Base-by-base conservation (phyloP, 257 asterid genomes). In the Jaltomata sinuosa region DNA sequence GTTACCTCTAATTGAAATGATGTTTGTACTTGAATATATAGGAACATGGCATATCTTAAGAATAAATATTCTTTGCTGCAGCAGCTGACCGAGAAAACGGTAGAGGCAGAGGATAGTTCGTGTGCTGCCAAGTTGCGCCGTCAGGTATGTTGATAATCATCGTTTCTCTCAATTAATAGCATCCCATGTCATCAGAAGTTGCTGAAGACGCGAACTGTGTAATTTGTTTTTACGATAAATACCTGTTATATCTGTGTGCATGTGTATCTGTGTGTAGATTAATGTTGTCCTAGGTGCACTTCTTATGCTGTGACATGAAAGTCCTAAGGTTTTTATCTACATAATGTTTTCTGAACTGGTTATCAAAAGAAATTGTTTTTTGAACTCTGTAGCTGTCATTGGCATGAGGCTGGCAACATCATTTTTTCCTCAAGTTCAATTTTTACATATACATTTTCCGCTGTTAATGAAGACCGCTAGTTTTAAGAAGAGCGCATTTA, bases 101-200 rank as follows among this genome's bases (percentile, higher is more conserved):
- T 85, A n/a, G 89, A 90, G 88, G 83, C 90, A 18, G 93, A 89
- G 87, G 87, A 61, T 84, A 64, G 78, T 21, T 93, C 91, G 82
- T 85, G 61, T 83, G 92, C 84, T 76, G 86, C 93, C 84, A 91
- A 89, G 87, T 87, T 89, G 52, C 91, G 98, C 52, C 98, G 98
- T 4, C 97, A 93, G 98, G 99, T 96, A 91, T 85, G 52, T 84
- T 40, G 89, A 83, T 76, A 47, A 34, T 18, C 49, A 2, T 19
- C 14, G 59, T 71, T 87, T 18, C 83, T 74, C 47, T 85, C 34
- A 32, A 83, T 81, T 25, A 77, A 76, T 83, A 69, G 69, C 40
- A 62, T 79, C 47, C 49, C 1, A 27, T 76, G 53, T 49, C 19
- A 38, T 8, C 59, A 45, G 76, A 80, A 81, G 61, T 42, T 49